Evolutionary conservation across 768 basidiomycete genomes (phyloP).

Genomic region (Suillus cothurnatus): DNA sequence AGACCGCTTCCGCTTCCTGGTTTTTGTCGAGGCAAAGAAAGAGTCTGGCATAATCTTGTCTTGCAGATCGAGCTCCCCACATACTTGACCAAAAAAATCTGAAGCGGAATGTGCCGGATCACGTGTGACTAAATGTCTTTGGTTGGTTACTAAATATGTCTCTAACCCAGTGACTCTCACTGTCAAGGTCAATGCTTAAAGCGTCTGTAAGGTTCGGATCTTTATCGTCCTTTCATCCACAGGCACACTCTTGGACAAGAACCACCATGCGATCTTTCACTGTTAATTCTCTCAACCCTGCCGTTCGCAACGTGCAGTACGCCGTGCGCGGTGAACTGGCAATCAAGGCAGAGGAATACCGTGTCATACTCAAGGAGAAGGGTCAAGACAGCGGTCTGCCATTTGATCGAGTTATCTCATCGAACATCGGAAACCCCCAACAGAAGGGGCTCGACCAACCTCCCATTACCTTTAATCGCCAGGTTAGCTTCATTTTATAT

Average conservation of each 20-base stretch:
- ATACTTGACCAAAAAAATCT: conserved; percentile 25
- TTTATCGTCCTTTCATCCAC: conserved; percentile 11
- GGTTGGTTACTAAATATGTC: background rate
- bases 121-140: conserved; percentile 7
- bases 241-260: conserved; percentile 7
- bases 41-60: conserved; percentile 68
- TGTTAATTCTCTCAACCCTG: conserved; percentile 75
- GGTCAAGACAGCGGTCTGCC: conserved; percentile 57
- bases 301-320: conserved; percentile 87
- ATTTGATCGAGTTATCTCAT: conserved; percentile 87
- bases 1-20: conserved; percentile 63
- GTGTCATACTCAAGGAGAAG: conserved; percentile 64
- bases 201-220: background rate
- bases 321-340: conserved; percentile 97
- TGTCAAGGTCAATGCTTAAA: background rate
- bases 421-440: conserved; percentile 98
- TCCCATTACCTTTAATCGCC: conserved; percentile 89
- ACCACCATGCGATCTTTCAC: conserved; percentile 60
- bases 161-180: background rate
- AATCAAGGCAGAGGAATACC: conserved; percentile 86
- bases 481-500: conserved; percentile 54
- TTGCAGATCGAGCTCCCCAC: conserved; percentile 1
- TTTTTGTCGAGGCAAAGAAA: conserved; percentile 70
- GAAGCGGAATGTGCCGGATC: conserved; percentile 17
- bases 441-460: conserved; percentile 93